Percentiles rank a stretch among this genome's conserved stretches.
phyloP scores from a whole-genome alignment of 495 filamentous ascomycete species.

The Chaetomium fimeti region DNA sequence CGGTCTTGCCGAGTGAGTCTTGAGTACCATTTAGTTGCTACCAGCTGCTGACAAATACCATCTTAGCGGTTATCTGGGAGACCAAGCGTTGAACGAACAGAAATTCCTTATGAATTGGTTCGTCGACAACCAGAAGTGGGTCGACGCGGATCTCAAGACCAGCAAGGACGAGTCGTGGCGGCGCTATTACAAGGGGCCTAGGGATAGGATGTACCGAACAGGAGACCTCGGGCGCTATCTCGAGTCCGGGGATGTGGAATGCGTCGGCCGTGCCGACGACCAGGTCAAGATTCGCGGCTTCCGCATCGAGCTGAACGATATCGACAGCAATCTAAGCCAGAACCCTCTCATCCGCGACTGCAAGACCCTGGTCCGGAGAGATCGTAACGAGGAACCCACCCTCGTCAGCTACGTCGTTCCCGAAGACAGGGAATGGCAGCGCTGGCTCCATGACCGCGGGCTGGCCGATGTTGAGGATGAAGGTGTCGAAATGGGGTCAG shows the following conservation, averaged over 20 bases:
- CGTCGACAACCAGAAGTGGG: slow-evolving; percentile 71
- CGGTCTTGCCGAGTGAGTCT: slow-evolving; percentile 70
- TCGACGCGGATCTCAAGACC: slow-evolving; percentile 58
- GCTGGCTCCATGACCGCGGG: slow-evolving; percentile 60
- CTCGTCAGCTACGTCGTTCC: slow-evolving; percentile 92
- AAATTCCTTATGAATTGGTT: slow-evolving; percentile 95
- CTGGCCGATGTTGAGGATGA: slow-evolving; percentile 51
- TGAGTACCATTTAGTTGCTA: not conserved
- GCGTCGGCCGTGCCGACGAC: slow-evolving; percentile 76
- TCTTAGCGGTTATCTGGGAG: slow-evolving; percentile 66
- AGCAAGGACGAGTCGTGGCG: slow-evolving; percentile 67
- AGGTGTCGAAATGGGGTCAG: slow-evolving; percentile 46
- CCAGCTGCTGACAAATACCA: not conserved
- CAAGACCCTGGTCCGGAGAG: slow-evolving; percentile 80
- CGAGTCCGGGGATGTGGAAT: slow-evolving; percentile 70
- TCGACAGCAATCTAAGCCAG: slow-evolving; percentile 78
- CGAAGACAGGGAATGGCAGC: slow-evolving; percentile 67
- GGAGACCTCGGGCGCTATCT: slow-evolving; percentile 79
- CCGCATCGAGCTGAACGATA: slow-evolving; percentile 91
- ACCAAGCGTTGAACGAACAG: slow-evolving; percentile 63
- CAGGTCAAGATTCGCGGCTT: slow-evolving; percentile 97
- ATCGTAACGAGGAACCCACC: slow-evolving; percentile 86
- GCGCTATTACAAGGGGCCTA: slow-evolving; percentile 73
- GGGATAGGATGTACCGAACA: slow-evolving; percentile 82
- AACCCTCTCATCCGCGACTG: slow-evolving; percentile 82